These are phyloP conservation scores for Protomyces lactucae-debilis DNA, from an alignment of 1,139 yeast species.

Conservation along the genomic window DNA sequence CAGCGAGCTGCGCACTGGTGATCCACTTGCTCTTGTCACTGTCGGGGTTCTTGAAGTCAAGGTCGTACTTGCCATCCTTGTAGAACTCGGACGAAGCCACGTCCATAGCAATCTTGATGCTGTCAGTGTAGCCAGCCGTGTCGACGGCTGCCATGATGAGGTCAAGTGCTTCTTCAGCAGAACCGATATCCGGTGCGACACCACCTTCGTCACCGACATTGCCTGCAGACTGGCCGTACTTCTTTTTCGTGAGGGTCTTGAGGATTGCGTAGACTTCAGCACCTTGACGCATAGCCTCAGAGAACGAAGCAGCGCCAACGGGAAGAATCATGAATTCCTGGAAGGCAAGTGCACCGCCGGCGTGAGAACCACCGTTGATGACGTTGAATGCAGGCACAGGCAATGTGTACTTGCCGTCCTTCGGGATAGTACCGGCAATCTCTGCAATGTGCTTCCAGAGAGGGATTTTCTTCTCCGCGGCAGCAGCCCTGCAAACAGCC, in stretches of 20 bases:
- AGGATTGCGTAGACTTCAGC: conserved; percentile 94
- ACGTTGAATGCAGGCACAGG: conserved; percentile 61
- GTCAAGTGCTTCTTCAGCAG: conserved; percentile 93
- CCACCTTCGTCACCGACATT: conserved; percentile 99
- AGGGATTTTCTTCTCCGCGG: conserved; percentile 79
- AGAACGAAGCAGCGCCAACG: conserved; percentile 74
- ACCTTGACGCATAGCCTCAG: conserved; percentile 92
- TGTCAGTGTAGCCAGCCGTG: conserved; percentile 87
- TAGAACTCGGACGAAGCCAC: conserved; percentile 95
- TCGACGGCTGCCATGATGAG: conserved; percentile 81
- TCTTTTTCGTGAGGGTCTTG: conserved; percentile 83
- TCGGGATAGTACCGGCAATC: conserved; percentile 49
- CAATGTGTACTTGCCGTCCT: conserved; percentile 49
- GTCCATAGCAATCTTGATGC: conserved; percentile 84
- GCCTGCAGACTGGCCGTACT: conserved; percentile 95
- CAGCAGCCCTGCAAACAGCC: conserved; percentile 92
- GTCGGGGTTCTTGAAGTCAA: conserved; percentile 94
- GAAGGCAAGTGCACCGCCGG: conserved; percentile 97
- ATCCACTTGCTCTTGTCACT: conserved; percentile 86
- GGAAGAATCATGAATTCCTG: conserved; percentile 99
- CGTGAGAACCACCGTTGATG: conserved; percentile 97
- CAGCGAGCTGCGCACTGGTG: conserved; percentile 78
- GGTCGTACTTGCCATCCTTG: conserved; percentile 92
- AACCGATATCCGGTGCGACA: conserved; percentile 92
- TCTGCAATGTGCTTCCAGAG: conserved; percentile 80